Percentiles rank a stretch among this genome's conserved stretches.
Evolutionary conservation across 176 grass and related monocot species (phyloP).

Genomic region (Cenchrus americanus): DNA sequence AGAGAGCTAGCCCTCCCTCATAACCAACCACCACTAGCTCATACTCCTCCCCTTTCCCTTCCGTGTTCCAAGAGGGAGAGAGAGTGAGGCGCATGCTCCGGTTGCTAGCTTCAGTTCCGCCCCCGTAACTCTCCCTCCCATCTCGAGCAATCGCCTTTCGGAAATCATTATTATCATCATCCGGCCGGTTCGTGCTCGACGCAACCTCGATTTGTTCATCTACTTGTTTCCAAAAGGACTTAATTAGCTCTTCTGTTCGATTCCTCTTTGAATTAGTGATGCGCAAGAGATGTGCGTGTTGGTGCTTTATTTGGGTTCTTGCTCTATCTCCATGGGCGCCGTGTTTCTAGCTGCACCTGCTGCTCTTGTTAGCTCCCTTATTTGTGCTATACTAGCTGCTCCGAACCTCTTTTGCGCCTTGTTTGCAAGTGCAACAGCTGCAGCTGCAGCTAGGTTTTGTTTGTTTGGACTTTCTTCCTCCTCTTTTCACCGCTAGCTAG

Average conservation of each 20-base stretch:
- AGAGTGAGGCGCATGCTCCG: background rate
- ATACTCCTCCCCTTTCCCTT: background rate
- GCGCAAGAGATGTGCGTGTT: background rate
- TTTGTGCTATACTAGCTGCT: background rate
- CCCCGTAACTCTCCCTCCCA: too few relatives aligned
- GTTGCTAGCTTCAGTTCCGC: conserved; percentile 5
- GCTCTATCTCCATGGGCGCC: background rate
- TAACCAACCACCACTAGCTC: conserved; percentile 26
- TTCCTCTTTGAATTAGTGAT: background rate
- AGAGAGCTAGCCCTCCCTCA: background rate
- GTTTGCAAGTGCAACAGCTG: conserved; percentile 32
- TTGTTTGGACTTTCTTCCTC: conserved; percentile 29
- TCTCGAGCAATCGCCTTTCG: background rate
- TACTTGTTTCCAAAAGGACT: background rate
- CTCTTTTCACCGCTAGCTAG: background rate
- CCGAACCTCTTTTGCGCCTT: conserved; percentile 14
- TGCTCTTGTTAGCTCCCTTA: background rate
- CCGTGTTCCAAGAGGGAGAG: background rate
- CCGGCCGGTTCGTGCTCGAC: background rate
- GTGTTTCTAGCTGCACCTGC: background rate
- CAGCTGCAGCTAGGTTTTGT: background rate
- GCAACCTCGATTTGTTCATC: background rate
- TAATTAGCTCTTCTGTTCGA: background rate
- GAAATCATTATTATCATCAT: background rate
- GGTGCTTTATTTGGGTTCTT: background rate